These are phyloP conservation scores for Chrysoporthe austroafricana DNA, from an alignment of 2,329 filamentous ascomycete genomes.

Conservation along the genomic window DNA sequence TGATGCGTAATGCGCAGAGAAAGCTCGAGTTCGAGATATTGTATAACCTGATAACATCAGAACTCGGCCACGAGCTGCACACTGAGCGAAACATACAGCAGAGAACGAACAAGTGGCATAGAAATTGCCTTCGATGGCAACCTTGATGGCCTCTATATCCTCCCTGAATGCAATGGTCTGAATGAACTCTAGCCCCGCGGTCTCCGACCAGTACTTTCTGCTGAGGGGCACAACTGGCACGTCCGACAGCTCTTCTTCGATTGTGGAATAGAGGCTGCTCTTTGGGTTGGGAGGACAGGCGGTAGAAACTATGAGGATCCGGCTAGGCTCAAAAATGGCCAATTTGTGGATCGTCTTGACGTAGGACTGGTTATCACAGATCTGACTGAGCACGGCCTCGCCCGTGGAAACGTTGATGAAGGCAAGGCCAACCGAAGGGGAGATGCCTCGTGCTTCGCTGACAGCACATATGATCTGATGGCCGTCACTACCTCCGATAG, in stretches of 20 bases:
- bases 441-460: conserved; percentile 84
- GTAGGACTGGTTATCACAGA: conserved; percentile 92
- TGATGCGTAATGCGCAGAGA: conserved; percentile 72
- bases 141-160: conserved; percentile 79
- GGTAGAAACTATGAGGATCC: conserved; percentile 77
- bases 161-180: conserved; percentile 77
- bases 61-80: rapidly evolving
- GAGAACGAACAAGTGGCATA: conserved; percentile 85
- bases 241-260: conserved; percentile 71
- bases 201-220: conserved; percentile 83
- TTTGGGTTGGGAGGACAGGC: conserved; percentile 66
- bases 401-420: conserved; percentile 86
- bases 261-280: conserved; percentile 74
- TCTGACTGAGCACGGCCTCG: conserved; percentile 84
- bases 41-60: conserved; percentile 64
- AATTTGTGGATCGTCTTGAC: conserved; percentile 87
- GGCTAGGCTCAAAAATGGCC: conserved; percentile 75
- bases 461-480: conserved; percentile 87
- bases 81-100: conserved; percentile 57
- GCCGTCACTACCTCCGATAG: conserved; percentile 51
- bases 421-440: conserved; percentile 81
- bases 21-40: conserved; percentile 76
- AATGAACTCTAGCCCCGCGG: conserved; percentile 75
- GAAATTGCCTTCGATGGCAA: conserved; percentile 80
- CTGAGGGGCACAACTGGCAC: conserved; percentile 68